Evolutionary conservation across 441 rosid species (phyloP).

Genomic region (Mallotus repandus): DNA sequence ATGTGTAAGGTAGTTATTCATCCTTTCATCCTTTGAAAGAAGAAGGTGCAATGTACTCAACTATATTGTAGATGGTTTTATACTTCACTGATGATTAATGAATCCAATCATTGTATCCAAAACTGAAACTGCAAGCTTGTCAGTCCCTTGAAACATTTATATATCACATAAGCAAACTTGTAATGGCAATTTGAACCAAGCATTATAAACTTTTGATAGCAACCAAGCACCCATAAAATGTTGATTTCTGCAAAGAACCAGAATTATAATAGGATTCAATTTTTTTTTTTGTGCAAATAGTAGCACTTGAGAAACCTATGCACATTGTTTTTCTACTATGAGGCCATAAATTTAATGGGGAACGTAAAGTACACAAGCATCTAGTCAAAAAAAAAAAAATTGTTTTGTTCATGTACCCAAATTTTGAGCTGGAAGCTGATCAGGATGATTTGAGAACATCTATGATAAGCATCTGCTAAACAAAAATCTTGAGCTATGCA

Average conservation of each 20-base stretch:
- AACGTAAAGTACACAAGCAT: not conserved
- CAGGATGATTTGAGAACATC: conserved; percentile 36
- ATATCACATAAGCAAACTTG: no score
- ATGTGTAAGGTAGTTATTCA: not conserved
- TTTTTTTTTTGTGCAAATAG: no score
- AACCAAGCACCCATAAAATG: no score
- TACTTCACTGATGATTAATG: not conserved
- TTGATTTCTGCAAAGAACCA: no score
- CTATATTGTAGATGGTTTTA: not conserved
- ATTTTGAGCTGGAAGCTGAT: conserved; percentile 28
- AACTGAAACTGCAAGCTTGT: no score
- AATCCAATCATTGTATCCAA: no score
- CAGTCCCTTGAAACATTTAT: no score
- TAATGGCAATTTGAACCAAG: no score
- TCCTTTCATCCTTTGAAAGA: not conserved
- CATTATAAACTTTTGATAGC: no score
- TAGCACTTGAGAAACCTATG: no score
- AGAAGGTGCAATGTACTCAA: not conserved
- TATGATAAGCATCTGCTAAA: conserved; percentile 31
- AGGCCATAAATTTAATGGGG: not conserved
- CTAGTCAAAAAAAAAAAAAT: conserved; percentile 21
- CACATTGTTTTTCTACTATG: no score
- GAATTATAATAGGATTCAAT: no score
- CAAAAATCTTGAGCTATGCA: conserved; percentile 29
- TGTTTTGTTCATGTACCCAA: conserved; percentile 19